A percentile compares a stretch with the other conserved stretches of the same genome.
phyloP scores from a whole-genome alignment of 805 yeast species.

The Kregervanrija delftensis region DNA sequence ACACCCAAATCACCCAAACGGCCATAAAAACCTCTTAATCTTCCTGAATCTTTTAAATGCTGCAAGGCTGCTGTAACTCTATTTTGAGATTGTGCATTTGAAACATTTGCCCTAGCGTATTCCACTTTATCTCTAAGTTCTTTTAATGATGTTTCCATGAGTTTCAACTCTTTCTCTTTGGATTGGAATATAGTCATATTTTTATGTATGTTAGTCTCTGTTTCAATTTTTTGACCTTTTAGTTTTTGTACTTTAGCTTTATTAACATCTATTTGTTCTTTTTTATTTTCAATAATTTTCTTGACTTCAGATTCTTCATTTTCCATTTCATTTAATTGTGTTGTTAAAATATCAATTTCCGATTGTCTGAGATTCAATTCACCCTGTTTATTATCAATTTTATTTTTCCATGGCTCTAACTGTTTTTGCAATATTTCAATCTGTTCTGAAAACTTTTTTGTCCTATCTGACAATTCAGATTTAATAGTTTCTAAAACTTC shows the following conservation, averaged over 20 bases:
- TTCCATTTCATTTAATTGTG: slow-evolving; percentile 36
- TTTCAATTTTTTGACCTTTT: slow-evolving; percentile 41
- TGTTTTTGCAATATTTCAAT: slow-evolving; percentile 57
- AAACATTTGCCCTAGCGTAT: slow-evolving; percentile 58
- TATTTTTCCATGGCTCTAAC: slow-evolving; percentile 78
- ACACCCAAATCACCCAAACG: slow-evolving; percentile 88
- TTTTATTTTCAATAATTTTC: slow-evolving; percentile 32
- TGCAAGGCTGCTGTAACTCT: slow-evolving; percentile 64
- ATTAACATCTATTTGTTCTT: slow-evolving; percentile 33
- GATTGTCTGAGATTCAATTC: slow-evolving; percentile 59
- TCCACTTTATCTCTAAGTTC: slow-evolving; percentile 53
- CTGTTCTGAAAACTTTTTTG: slow-evolving; percentile 57
- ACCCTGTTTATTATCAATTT: slow-evolving; percentile 55
- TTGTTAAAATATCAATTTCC: slow-evolving; percentile 52
- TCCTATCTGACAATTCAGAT: slow-evolving; percentile 61
- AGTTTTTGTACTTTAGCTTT: slow-evolving; percentile 40
- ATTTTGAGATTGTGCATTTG: slow-evolving; percentile 58
- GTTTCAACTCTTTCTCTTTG: slow-evolving; percentile 43
- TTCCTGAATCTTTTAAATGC: slow-evolving; percentile 69
- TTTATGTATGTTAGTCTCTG: slow-evolving; percentile 44
- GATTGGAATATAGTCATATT: slow-evolving; percentile 52
- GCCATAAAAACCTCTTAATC: slow-evolving; percentile 82
- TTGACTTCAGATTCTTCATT: slow-evolving; percentile 40
- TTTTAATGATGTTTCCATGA: slow-evolving; percentile 46
- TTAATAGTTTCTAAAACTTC: slow-evolving; percentile 56